phyloP scores from a whole-genome alignment of 768 basidiomycete genomes.

The Wakefieldia striispora region DNA sequence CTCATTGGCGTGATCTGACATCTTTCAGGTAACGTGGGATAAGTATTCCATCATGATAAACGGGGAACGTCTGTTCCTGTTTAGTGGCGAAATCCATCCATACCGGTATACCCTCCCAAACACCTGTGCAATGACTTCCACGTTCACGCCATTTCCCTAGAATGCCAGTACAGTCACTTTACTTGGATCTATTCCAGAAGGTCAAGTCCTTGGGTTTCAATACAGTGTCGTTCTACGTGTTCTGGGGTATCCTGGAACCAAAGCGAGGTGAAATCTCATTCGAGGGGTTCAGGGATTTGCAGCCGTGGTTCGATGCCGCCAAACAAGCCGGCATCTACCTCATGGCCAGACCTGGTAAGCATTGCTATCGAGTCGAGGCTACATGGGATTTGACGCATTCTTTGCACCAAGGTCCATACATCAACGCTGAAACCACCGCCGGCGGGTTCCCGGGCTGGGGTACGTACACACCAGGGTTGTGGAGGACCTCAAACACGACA shows the following conservation, averaged over 20 bases:
- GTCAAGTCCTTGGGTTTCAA: constrained; percentile 44
- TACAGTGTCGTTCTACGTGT: constrained; percentile 53
- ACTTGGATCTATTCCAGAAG: constrained; percentile 59
- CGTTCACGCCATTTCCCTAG: constrained; percentile 4
- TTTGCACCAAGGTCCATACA: constrained; percentile 22
- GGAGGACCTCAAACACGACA: constrained; percentile 48
- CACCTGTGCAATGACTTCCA: neutral
- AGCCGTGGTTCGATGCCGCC: constrained; percentile 31
- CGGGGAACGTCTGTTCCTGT: constrained; percentile 55
- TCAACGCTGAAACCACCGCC: constrained; percentile 34
- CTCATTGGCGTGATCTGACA: neutral
- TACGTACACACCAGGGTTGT: constrained; percentile 48
- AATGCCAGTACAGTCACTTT: constrained; percentile 36
- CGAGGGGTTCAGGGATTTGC: constrained; percentile 41
- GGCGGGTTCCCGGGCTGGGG: constrained; percentile 56
- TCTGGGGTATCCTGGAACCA: constrained; percentile 47
- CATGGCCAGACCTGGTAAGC: constrained; percentile 25
- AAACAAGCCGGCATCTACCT: constrained; percentile 28
- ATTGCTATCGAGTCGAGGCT: neutral
- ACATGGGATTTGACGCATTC: neutral
- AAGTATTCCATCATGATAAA: constrained; percentile 55
- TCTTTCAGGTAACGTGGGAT: constrained; percentile 53
- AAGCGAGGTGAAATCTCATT: constrained; percentile 52
- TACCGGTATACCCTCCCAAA: constrained; percentile 35
- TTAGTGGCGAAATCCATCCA: constrained; percentile 62